A percentile compares a stretch with the other conserved stretches of the same genome.
phyloP scores from a whole-genome alignment of 345 rosid genomes.

The Populus euphratica region DNA sequence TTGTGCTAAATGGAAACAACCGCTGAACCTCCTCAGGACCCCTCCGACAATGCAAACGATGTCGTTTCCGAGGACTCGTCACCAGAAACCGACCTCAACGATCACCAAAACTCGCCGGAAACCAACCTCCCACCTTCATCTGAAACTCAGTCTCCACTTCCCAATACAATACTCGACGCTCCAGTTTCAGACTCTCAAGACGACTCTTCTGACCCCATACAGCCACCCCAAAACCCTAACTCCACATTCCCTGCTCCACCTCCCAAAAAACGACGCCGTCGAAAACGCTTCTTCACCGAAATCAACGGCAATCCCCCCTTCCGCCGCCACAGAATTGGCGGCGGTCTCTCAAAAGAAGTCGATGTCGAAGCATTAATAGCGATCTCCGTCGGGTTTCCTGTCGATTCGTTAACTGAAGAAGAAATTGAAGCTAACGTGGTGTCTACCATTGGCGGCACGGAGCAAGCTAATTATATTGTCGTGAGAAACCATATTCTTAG shows the following conservation, averaged over 20 bases:
- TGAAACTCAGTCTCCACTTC: slow-evolving; percentile 37
- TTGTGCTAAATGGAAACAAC: background rate
- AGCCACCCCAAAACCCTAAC: slow-evolving; percentile 41
- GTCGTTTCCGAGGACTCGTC: slow-evolving; percentile 48
- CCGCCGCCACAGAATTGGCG: slow-evolving; percentile 50
- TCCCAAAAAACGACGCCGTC: slow-evolving; percentile 58
- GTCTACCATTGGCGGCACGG: slow-evolving; percentile 58
- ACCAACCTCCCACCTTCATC: slow-evolving; percentile 36
- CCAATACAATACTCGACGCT: slow-evolving; percentile 34
- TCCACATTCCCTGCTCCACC: slow-evolving; percentile 51
- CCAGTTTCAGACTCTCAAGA: slow-evolving; percentile 63
- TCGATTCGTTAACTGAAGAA: slow-evolving; percentile 85
- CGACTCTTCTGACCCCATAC: slow-evolving; percentile 63
- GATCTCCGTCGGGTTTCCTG: slow-evolving; percentile 86
- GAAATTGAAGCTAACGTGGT: slow-evolving; percentile 94
- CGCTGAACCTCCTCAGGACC: slow-evolving; percentile 20
- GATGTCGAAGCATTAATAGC: slow-evolving; percentile 81
- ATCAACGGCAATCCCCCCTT: slow-evolving; percentile 63
- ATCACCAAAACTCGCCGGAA: slow-evolving; percentile 37
- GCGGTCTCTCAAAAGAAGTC: slow-evolving; percentile 55
- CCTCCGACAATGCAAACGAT: slow-evolving; percentile 38
- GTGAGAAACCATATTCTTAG: slow-evolving; percentile 83
- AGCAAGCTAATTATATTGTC: slow-evolving; percentile 71
- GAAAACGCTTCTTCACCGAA: slow-evolving; percentile 91
- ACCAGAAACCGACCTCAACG: slow-evolving; percentile 47